Evolutionary conservation across 2,329 filamentous ascomycete species (phyloP), one percentile per base, ranked within the genome.

Genomic region (Paraconiothyrium sp.): DNA sequence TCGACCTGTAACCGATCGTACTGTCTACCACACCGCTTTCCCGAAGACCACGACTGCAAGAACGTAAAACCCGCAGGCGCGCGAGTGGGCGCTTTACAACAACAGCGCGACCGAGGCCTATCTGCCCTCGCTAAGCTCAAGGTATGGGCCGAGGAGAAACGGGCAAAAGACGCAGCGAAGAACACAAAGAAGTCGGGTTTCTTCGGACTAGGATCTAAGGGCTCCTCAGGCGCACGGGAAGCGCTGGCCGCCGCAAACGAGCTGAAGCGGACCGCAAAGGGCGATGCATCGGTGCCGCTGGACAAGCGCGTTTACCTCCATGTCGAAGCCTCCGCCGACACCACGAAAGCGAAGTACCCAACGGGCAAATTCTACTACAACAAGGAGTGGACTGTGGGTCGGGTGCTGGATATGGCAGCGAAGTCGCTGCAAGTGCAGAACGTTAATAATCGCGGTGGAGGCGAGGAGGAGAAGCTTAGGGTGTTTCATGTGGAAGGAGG

Each of bases 401-500:
- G 93, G 51, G 84, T 95, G 22, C 80, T 97, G 57, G 93, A 97
- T 75, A 86, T 89, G 5, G 92, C 92, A 16, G 92, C 93, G 0
- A 89, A 87, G 78, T 86, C 86, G 59, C 77, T 97, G 61, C 92
- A 94, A 80, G 89, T 96, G 9, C 86, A 91, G 72, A 97, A 97
- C 68, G 79, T 94, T 65, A 97, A 97, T 74, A 96, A 96, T 71
- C 85, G 90, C 69, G 89, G 88, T 0, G 86, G 85, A 2, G 86
- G 90, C 13, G 92, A 96, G 81, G 89, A 91, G 75, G 90, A 93
- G 61, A 91, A 91, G 78, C 77, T 99, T 67, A 83, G 95, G 9
- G 89, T 99, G 0, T 99, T 97, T 73, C 94, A 98, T 76, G 92
- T 99, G 0, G 94, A 99, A 75, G 92, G 91, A 0, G 95, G 95